phyloP scores from a whole-genome alignment of 139 green algal species.

The Chlorella vulgaris region DNA sequence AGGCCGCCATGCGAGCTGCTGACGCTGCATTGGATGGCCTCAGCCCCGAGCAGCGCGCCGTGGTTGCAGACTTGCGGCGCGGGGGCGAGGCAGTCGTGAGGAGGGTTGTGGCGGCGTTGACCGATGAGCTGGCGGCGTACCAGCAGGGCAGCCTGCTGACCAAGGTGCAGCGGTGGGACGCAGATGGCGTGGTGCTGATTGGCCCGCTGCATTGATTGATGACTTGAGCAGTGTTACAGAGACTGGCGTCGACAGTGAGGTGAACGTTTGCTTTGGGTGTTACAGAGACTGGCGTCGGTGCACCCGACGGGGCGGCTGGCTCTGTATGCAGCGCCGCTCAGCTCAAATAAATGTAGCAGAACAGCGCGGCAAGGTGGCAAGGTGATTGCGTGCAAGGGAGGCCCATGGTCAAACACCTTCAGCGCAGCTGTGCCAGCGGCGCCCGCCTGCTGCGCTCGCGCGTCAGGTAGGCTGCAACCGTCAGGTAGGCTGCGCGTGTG shows the following conservation, averaged over 20 bases:
- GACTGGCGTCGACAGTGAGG: background rate
- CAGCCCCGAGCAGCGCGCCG: background rate
- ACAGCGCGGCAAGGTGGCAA: no score
- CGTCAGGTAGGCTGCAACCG: no score
- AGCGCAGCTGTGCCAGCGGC: no score
- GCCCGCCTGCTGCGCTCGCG: no score
- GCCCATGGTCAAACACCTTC: no score
- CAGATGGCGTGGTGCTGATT: background rate
- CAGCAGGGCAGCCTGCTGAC: conserved; percentile 24
- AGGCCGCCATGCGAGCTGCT: conserved; percentile 2
- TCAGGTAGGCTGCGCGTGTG: no score
- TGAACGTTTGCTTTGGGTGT: no score
- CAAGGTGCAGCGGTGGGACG: conserved; percentile 36
- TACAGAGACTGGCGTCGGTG: no score
- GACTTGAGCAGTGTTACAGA: background rate
- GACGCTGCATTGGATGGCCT: conserved; percentile 17
- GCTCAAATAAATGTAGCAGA: no score
- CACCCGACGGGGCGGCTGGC: no score
- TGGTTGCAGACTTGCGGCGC: background rate
- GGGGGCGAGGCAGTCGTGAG: background rate
- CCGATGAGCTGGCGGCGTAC: conserved; percentile 41
- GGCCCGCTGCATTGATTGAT: conserved; percentile 11
- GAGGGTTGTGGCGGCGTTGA: conserved; percentile 18
- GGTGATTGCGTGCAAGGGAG: no score
- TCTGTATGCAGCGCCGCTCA: no score